phyloP scores from a whole-genome alignment of 2,329 filamentous ascomycete species.

The Microascus cirrosus region DNA sequence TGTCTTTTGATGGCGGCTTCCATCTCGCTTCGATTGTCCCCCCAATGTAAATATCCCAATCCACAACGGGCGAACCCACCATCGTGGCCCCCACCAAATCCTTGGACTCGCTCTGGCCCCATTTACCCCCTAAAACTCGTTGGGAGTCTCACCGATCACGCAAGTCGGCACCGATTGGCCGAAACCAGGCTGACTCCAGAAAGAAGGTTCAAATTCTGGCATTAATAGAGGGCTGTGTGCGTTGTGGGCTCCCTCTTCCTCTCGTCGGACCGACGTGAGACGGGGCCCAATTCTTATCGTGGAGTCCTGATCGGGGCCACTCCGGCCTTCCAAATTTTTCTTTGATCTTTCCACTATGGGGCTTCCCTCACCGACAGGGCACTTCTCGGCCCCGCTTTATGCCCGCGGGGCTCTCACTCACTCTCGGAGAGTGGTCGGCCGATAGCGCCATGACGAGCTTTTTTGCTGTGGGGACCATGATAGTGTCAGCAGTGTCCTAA shows the following conservation, averaged over 20 bases:
- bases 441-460: background rate
- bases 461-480: background rate
- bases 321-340: constrained; percentile 3
- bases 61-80: too few relatives aligned
- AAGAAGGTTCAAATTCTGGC: too few relatives aligned
- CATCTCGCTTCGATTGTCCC: constrained; percentile 3
- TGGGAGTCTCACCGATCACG: too few relatives aligned
- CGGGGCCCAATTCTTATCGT: background rate
- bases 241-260: too few relatives aligned
- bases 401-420: background rate
- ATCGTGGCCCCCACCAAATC: too few relatives aligned
- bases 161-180: too few relatives aligned
- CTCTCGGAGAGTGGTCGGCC: background rate
- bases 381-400: background rate
- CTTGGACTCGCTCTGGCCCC: too few relatives aligned
- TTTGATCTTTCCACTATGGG: constrained; percentile 8
- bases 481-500: background rate
- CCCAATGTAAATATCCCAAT: too few relatives aligned
- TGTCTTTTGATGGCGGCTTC: constrained; percentile 11
- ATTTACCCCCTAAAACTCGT: too few relatives aligned
- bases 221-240: too few relatives aligned
- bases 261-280: background rate
- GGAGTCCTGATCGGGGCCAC: background rate
- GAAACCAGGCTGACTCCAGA: too few relatives aligned
- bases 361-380: background rate